These are phyloP conservation scores for Lineolata rhizophorae DNA, from an alignment of 495 filamentous ascomycete genomes.

Conservation along the genomic window DNA sequence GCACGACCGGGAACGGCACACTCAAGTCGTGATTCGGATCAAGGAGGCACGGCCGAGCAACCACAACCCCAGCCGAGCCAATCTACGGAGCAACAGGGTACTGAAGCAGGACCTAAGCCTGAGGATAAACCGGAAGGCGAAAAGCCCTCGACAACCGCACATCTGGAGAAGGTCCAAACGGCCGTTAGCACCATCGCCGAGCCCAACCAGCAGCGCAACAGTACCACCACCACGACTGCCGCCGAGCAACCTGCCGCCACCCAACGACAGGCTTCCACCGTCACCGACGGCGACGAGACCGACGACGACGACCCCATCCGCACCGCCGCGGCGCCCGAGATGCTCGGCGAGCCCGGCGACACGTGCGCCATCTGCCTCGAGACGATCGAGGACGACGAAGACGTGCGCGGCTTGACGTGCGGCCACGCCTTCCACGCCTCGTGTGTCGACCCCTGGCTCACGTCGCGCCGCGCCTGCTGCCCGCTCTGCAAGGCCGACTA, in stretches of 20 bases:
- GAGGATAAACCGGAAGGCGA: neutral
- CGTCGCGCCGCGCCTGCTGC: slow-evolving; percentile 78
- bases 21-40: too few species aligned
- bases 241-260: neutral
- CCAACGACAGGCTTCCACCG: neutral
- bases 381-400: slow-evolving; percentile 79
- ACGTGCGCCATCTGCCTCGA: slow-evolving; percentile 95
- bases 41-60: too few species aligned
- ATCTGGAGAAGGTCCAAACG: neutral
- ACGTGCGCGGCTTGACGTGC: slow-evolving; percentile 81
- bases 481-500: slow-evolving; percentile 95
- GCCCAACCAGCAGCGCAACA: too few species aligned
- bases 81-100: too few species aligned
- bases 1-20: slow-evolving; percentile 8
- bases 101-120: too few species aligned
- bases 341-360: slow-evolving; percentile 58
- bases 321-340: slow-evolving; percentile 57
- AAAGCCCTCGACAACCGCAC: neutral
- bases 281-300: slow-evolving; percentile 32
- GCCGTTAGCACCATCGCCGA: neutral
- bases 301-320: slow-evolving; percentile 73
- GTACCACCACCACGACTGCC: neutral
- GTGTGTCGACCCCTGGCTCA: slow-evolving; percentile 94
- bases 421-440: slow-evolving; percentile 90
- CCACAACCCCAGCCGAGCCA: too few species aligned